These are phyloP conservation scores for Cocos nucifera DNA, from an alignment of 176 grass and related monocot genomes.

Conservation along the genomic window DNA sequence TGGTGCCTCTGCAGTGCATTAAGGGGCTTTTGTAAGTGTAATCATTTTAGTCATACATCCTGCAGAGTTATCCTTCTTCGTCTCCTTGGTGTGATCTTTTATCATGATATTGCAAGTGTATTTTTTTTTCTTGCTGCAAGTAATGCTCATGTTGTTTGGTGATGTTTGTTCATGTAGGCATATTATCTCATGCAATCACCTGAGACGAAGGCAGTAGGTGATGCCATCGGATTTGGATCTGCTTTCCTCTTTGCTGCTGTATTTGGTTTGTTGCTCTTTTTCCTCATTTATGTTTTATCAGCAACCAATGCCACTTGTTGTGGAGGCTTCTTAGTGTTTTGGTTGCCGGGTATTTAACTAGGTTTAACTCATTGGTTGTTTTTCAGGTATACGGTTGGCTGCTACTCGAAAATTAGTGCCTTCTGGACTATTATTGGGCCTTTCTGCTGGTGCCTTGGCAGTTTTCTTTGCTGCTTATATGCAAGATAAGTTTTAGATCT, in stretches of 20 bases:
- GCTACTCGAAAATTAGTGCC: constrained; percentile 69
- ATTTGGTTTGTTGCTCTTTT: constrained; percentile 37
- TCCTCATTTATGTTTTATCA: neutral
- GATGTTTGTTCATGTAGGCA: constrained; percentile 26
- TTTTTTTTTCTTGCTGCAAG: no score
- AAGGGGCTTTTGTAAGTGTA: no score
- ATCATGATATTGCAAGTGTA: neutral
- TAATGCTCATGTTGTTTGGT: neutral
- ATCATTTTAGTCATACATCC: neutral
- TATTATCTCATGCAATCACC: constrained; percentile 92
- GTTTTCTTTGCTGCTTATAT: constrained; percentile 78
- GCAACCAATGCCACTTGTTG: neutral
- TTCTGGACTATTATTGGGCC: constrained; percentile 61
- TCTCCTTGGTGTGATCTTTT: neutral
- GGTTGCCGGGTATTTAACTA: neutral
- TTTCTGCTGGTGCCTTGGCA: constrained; percentile 55
- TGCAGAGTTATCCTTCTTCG: neutral
- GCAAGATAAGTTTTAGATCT: constrained; percentile 58
- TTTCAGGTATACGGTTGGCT: constrained; percentile 73
- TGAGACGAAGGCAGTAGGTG: constrained; percentile 51
- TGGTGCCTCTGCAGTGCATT: no score
- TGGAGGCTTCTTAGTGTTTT: neutral
- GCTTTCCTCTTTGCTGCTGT: constrained; percentile 74
- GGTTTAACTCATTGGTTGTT: neutral
- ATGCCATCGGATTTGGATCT: constrained; percentile 74